Percentiles rank a stretch among this genome's conserved stretches.
Evolutionary conservation across 257 asterid species (phyloP).

Genomic region (Gardenia jasminoides): DNA sequence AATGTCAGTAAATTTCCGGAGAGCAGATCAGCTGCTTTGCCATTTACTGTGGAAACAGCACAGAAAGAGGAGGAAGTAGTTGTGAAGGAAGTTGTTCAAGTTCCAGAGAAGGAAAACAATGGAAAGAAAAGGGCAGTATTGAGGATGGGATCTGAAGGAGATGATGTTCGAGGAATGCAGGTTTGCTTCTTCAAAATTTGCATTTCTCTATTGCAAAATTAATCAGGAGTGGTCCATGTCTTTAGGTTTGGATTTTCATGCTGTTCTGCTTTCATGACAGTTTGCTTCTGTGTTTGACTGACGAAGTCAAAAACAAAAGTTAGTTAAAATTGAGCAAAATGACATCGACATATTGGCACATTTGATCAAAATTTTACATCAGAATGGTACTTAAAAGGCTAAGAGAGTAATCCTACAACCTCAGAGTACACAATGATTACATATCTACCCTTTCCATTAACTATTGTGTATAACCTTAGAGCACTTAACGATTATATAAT

Average conservation of each 20-base stretch:
- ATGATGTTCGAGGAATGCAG: slow-evolving; percentile 79
- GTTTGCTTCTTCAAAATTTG: slow-evolving; percentile 30
- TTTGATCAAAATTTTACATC: background rate
- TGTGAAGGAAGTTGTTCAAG: slow-evolving; percentile 59
- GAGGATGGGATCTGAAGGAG: slow-evolving; percentile 88
- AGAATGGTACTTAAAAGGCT: background rate
- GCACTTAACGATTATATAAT: no score
- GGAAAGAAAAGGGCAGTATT: slow-evolving; percentile 46
- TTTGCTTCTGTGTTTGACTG: background rate
- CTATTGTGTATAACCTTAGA: background rate
- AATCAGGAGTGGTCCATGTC: background rate
- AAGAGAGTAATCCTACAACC: background rate
- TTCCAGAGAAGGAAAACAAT: slow-evolving; percentile 39
- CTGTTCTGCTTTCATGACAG: background rate
- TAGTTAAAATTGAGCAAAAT: background rate
- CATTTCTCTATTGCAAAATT: background rate
- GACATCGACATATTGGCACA: no score
- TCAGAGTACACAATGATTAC: background rate
- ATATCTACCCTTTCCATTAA: background rate
- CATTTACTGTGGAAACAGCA: slow-evolving; percentile 49
- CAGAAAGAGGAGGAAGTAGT: slow-evolving; percentile 46
- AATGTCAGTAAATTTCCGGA: slow-evolving; percentile 51
- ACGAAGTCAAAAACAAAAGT: background rate
- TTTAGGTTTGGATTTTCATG: background rate
- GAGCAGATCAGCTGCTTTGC: slow-evolving; percentile 54